These are phyloP conservation scores for Backusella psychrophila DNA, from an alignment of 192 early-diverging fungal species.

Conservation along the genomic window DNA sequence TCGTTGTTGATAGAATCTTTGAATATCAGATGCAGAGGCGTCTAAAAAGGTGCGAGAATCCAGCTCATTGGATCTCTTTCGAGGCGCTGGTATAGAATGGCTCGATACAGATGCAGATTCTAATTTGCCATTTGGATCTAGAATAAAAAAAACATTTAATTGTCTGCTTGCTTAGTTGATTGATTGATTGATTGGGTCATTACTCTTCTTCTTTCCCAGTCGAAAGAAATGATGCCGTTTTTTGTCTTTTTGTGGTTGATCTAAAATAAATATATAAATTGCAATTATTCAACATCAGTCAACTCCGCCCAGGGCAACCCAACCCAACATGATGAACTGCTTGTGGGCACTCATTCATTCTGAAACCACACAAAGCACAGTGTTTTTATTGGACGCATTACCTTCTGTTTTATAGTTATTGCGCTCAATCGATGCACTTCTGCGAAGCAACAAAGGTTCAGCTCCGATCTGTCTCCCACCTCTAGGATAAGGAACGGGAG, in stretches of 20 bases:
- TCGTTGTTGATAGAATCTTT: slow-evolving; percentile 11
- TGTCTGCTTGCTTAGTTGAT: neutral
- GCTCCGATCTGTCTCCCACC: slow-evolving; percentile 6
- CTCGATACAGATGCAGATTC: neutral
- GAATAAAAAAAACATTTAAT: neutral
- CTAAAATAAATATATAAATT: neutral
- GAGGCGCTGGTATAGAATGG: neutral
- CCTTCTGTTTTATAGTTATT: neutral
- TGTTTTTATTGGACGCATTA: neutral
- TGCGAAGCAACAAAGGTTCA: neutral
- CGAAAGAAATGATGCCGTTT: slow-evolving; percentile 26
- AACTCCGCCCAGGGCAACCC: slow-evolving; percentile 9
- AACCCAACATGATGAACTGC: neutral
- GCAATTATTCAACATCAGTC: neutral
- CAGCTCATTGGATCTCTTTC: slow-evolving; percentile 23
- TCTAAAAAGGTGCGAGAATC: neutral
- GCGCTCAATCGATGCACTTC: slow-evolving; percentile 2
- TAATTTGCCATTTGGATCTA: neutral
- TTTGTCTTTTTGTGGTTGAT: slow-evolving; percentile 17
- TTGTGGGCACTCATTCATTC: neutral
- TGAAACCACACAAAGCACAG: too few relatives aligned
- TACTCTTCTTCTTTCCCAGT: slow-evolving; percentile 35
- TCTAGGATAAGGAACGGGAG: slow-evolving; percentile 5
- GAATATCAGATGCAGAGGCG: slow-evolving; percentile 10
- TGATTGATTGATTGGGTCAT: neutral